Conservation (phyloP, 345 rosid genomes). For the Eucalyptus viminalis region DNA sequence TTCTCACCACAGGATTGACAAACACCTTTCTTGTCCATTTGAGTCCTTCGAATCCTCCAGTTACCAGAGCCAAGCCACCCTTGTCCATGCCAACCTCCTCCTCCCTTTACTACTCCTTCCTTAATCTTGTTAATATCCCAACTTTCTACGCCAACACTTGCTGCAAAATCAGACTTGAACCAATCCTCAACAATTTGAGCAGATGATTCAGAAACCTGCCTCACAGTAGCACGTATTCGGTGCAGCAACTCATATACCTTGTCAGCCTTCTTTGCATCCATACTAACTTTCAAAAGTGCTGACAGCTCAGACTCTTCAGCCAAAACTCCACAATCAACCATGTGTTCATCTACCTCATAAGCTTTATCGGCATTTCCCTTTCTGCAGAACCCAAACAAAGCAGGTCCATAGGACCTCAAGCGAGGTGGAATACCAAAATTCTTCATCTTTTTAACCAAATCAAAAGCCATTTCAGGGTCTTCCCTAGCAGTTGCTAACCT, state of each 20-base stretch:
- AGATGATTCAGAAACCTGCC: conserved; percentile 64
- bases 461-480: conserved; percentile 87
- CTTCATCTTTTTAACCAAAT: conserved; percentile 78
- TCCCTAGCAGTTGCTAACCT: conserved; percentile 68
- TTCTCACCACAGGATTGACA: conserved; percentile 66
- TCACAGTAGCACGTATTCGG: conserved; percentile 56
- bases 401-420: conserved; percentile 84
- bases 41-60: conserved; percentile 66
- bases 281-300: conserved; percentile 66
- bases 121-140: conserved; percentile 47
- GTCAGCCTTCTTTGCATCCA: conserved; percentile 21
- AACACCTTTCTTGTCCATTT: conserved; percentile 56
- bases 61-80: conserved; percentile 86
- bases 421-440: conserved; percentile 49
- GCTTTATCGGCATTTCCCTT: conserved; percentile 52
- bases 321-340: conserved; percentile 62
- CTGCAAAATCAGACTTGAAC: conserved; percentile 60
- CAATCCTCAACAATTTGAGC: conserved; percentile 44
- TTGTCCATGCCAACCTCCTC: conserved; percentile 99
- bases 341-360: conserved; percentile 72
- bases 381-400: conserved; percentile 70
- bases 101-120: conserved; percentile 56
- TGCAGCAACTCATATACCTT: conserved; percentile 78
- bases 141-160: conserved; percentile 34
- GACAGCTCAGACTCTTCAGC: conserved; percentile 86